Percentiles rank a stretch among this genome's conserved stretches.
Conservation (phyloP, 2,329 filamentous ascomycete genomes). For the Penicillium sp. region DNA sequence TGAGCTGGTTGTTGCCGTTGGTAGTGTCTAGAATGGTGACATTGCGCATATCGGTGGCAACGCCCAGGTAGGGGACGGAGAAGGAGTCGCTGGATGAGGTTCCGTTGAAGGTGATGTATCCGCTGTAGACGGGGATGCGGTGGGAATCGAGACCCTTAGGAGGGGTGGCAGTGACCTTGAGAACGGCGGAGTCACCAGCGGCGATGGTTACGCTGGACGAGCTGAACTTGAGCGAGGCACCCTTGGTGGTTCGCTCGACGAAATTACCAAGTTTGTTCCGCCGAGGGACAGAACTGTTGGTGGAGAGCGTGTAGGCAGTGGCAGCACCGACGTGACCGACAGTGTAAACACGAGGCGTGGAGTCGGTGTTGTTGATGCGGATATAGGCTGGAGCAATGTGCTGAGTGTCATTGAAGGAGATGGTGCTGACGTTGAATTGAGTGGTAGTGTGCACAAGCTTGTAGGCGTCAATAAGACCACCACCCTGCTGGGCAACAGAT, state of each 20-base stretch:
- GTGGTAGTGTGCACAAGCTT: constrained; percentile 61
- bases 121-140: constrained; percentile 38
- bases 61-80: constrained; percentile 38
- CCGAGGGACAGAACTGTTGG: constrained; percentile 12
- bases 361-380: constrained; percentile 60
- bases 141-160: constrained; percentile 23
- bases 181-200: constrained; percentile 21
- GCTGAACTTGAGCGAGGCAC: constrained; percentile 11
- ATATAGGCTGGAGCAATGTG: constrained; percentile 59
- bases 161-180: constrained; percentile 25
- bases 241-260: constrained; percentile 6
- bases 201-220: constrained; percentile 22
- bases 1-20: constrained; percentile 2
- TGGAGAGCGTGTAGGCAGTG: constrained; percentile 57
- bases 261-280: constrained; percentile 9
- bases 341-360: constrained; percentile 53
- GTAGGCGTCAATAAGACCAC: constrained; percentile 9
- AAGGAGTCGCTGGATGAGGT: constrained; percentile 23
- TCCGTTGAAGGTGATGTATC: constrained; percentile 34
- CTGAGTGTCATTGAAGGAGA: constrained; percentile 68
- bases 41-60: constrained; percentile 26
- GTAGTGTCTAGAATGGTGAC: constrained; percentile 19
- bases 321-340: constrained; percentile 56
- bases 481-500: constrained; percentile 46
- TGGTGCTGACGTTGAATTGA: constrained; percentile 58